Percentiles rank a stretch among this genome's conserved stretches.
phyloP scores from a whole-genome alignment of 1,139 yeast species.

The Hyphopichia wangnamkhiaoensis region DNA sequence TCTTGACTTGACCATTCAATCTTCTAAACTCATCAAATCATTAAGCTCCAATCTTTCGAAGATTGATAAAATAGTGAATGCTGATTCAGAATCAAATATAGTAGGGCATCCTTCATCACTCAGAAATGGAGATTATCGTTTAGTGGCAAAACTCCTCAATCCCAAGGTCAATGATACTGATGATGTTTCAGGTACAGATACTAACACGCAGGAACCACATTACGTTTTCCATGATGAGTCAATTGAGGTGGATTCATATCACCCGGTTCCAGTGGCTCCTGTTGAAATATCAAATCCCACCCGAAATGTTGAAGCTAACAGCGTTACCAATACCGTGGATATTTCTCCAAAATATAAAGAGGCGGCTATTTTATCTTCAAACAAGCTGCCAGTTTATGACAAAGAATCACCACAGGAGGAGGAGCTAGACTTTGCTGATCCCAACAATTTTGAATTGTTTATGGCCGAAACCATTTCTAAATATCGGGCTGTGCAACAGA shows the following conservation, averaged over 20 bases:
- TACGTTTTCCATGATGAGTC: not conserved
- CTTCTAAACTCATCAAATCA: slow-evolving; percentile 6
- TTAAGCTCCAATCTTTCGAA: slow-evolving; percentile 3
- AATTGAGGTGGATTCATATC: not conserved
- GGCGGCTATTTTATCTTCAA: too few species aligned
- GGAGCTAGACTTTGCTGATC: slow-evolving; percentile 9
- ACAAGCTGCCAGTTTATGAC: too few species aligned
- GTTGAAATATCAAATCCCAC: too few species aligned
- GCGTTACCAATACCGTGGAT: too few species aligned
- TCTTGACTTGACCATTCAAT: slow-evolving; percentile 6
- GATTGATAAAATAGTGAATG: slow-evolving; percentile 8
- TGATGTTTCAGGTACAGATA: too few species aligned
- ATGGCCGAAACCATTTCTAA: slow-evolving; percentile 35
- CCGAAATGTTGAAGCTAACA: too few species aligned
- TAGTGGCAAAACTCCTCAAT: slow-evolving; percentile 1
- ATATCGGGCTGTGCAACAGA: slow-evolving; percentile 31
- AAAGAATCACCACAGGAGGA: too few species aligned
- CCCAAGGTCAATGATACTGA: not conserved
- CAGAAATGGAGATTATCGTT: slow-evolving; percentile 4
- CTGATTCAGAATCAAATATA: not conserved
- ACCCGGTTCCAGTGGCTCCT: too few species aligned
- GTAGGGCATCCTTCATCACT: slow-evolving; percentile 3
- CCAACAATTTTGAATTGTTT: slow-evolving; percentile 35
- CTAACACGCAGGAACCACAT: too few species aligned
- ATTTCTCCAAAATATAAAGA: too few species aligned